phyloP scores from a whole-genome alignment of 2,329 filamentous ascomycete species.

The Fusarium hostae region DNA sequence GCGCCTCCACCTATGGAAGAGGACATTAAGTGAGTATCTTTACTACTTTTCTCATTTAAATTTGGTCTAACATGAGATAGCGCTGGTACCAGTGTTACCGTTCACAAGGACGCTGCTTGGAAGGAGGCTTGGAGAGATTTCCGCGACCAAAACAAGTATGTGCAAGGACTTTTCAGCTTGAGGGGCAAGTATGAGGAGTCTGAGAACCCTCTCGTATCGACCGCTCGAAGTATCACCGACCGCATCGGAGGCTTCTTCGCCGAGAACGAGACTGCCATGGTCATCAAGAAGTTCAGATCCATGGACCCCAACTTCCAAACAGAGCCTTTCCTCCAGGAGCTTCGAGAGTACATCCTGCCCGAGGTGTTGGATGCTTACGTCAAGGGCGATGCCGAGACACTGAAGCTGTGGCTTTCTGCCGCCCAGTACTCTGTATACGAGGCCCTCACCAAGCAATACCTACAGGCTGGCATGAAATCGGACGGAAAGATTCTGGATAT shows the following conservation, averaged over 20 bases:
- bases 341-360: slow-evolving; percentile 97
- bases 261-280: slow-evolving; percentile 96
- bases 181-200: slow-evolving; percentile 94
- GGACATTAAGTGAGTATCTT: slow-evolving; percentile 83
- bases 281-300: slow-evolving; percentile 96
- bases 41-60: not conserved
- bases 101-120: slow-evolving; percentile 98
- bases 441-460: slow-evolving; percentile 96
- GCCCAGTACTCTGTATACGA: slow-evolving; percentile 97
- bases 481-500: slow-evolving; percentile 97
- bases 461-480: slow-evolving; percentile 89
- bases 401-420: slow-evolving; percentile 95
- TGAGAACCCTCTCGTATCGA: slow-evolving; percentile 94
- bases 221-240: slow-evolving; percentile 93
- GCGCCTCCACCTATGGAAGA: slow-evolving; percentile 74
- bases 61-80: slow-evolving; percentile 60
- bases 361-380: slow-evolving; percentile 98
- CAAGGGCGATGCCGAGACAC: slow-evolving; percentile 89
- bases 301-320: slow-evolving; percentile 97
- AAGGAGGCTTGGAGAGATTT: slow-evolving; percentile 99
- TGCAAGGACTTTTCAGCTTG: slow-evolving; percentile 88
- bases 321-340: slow-evolving; percentile 92
- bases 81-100: slow-evolving; percentile 90
- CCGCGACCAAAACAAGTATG: slow-evolving; percentile 86
- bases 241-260: slow-evolving; percentile 95